Evolutionary conservation across 2,329 filamentous ascomycete species (phyloP), one percentile per base, ranked within the genome.

Genomic region (Claviceps sp.): DNA sequence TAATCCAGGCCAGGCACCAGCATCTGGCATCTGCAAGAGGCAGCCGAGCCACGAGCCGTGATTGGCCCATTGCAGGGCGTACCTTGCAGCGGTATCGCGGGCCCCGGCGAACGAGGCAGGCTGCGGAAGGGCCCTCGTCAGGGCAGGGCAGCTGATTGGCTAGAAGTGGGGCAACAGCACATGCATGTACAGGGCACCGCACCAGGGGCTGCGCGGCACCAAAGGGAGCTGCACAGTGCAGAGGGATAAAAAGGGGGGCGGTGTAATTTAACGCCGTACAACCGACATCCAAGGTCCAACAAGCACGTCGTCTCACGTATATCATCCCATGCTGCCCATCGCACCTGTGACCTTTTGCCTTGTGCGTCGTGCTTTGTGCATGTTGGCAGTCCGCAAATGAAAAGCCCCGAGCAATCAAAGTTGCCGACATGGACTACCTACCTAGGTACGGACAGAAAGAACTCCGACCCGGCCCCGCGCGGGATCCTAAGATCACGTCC

Each of bases 41-140:
- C 42, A 22, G n/a, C 30, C 45, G 44, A 26, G 8, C 5, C 34
- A 9, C 34, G 38, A n/a, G 6, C 7, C 38, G 11, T 49, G 22
- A 52, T 49, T 46, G 51, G 51, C 41, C 4, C 5, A 9, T 14
- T 1, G 4, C 9, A 13, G 45, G 49, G 52, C 49, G 52, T 54
- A 42, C 52, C 52, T 54, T 51, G 52, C 52, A 54, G 48, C 52
- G 42, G 37, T 30, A 24, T 34, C 9, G 49, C 41, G 34, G 45
- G 38, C 37, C 14, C 14, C 47, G 54, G 50, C 57, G 50, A 57
- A 57, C 56, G 50, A 58, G 56, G 55, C 52, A 52, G 6, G 48
- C 47, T 50, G 24, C 55, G 51, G 52, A 47, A 50, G 24, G 14
- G 26, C 11, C 44, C 34, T 48, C 16, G 49, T 13, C 40, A 41